A percentile compares a stretch with the other conserved stretches of the same genome.
Evolutionary conservation across 2,329 filamentous ascomycete species (phyloP).

Genomic region (Pseudocercospora pini-densiflorae): DNA sequence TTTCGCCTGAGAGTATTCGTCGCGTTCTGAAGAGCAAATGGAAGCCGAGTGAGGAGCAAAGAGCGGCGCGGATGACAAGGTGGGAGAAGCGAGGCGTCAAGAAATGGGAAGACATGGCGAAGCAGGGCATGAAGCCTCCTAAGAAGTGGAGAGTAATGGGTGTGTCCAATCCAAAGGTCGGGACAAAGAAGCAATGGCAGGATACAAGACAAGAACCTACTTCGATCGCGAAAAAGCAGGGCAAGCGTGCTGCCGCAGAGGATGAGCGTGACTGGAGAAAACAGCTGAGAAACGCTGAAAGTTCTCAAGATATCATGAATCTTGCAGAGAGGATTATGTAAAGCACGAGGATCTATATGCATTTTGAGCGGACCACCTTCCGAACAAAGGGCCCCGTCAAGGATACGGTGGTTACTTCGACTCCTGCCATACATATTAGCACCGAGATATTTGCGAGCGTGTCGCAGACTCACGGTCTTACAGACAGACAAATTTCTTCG

Average conservation of each 20-base stretch:
- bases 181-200: constrained; percentile 18
- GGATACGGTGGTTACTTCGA: not conserved
- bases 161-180: constrained; percentile 33
- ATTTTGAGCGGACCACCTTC: not conserved
- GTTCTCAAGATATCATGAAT: constrained; percentile 1
- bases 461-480: too few relatives aligned
- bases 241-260: not conserved
- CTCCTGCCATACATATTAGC: not conserved
- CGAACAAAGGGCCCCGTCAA: not conserved
- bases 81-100: constrained; percentile 55
- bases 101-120: constrained; percentile 55
- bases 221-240: not conserved
- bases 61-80: constrained; percentile 47
- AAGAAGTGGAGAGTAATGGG: constrained; percentile 57
- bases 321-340: constrained; percentile 6
- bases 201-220: not conserved
- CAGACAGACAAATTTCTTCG: too few relatives aligned
- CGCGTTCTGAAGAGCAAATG: constrained; percentile 84
- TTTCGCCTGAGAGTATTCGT: constrained; percentile 86
- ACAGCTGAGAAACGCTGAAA: not conserved
- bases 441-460: too few relatives aligned
- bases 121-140: constrained; percentile 60
- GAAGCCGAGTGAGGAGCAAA: constrained; percentile 59
- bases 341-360: not conserved
- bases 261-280: not conserved